Evolutionary conservation across 2,329 filamentous ascomycete genomes (phyloP), one percentile per base, ranked within the genome.

Genomic region (Penicillium occitanis): DNA sequence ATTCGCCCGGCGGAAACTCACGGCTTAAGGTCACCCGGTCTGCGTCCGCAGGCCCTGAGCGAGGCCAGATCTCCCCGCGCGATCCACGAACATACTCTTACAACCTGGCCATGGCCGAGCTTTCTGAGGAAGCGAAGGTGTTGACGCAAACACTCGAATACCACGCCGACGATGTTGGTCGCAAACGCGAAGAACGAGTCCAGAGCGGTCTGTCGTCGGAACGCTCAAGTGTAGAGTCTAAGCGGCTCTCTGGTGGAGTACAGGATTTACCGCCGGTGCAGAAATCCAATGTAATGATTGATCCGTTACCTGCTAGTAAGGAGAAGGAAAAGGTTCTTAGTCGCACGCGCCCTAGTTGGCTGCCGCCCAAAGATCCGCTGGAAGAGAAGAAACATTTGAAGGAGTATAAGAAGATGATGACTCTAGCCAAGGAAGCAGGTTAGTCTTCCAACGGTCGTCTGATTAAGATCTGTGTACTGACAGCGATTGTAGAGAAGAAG

Each of bases 381-480:
- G 95, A 99, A 77, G 95, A 99, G 80, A 91, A 87, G 75, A 90
- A 89, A 70, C 95, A 99, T 77, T 76, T 99, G 70, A 93, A 87
- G 73, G 84, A 89, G 71, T 89, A 88, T 73, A 85, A 88, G 77
- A 82, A 81, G 71, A 89, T 89, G 86, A 87, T 89, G 85, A 83
- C 84, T n/a, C 79, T 83, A 53, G 84, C 86, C 33, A 81, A 85
- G 48, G 86, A 88, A 78, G 81, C 83, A 65, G 83, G 84, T 84
- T 76, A 71, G 81, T 73, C 57, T 28, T 22, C 30, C 14, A 19
- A n/a, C 11, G 5, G 3, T 13, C 40, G 19, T 33, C 11, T 46
- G 22, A 28, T 14, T n/a, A 22, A 17, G 10, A 44, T 22, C 17
- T 11, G 33, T 35, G n/a, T 57, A 14, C 50, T 61, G 51, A 66